Evolutionary conservation across 495 filamentous ascomycete genomes (phyloP).

Genomic region (Penicillium macrosclerotiorum): DNA sequence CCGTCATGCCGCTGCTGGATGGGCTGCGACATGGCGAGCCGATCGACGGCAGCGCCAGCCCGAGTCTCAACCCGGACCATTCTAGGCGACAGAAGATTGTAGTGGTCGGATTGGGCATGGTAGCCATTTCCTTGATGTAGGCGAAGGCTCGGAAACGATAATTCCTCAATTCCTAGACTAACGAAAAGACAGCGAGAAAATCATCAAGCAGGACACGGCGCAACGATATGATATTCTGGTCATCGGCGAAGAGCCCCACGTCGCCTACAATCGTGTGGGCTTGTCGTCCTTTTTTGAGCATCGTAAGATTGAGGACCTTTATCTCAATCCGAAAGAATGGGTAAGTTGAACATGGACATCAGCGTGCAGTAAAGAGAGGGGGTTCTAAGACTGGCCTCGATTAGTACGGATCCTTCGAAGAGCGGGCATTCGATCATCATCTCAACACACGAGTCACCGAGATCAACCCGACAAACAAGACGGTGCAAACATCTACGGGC

Average conservation of each 20-base stretch:
- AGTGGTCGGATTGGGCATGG: constrained; percentile 92
- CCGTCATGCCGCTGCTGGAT: constrained; percentile 36
- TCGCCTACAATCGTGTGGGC: constrained; percentile 96
- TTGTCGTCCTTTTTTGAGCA: constrained; percentile 92
- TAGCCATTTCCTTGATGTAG: constrained; percentile 90
- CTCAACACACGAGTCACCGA: constrained; percentile 77
- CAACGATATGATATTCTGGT: constrained; percentile 83
- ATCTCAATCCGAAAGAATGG: constrained; percentile 89
- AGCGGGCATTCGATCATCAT: constrained; percentile 74
- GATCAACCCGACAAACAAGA: constrained; percentile 63
- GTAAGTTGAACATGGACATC: too few species aligned
- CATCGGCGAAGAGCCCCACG: constrained; percentile 87
- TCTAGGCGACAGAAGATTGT: constrained; percentile 65
- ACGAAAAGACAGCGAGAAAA: constrained; percentile 67
- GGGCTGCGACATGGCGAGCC: constrained; percentile 29
- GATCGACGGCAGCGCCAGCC: constrained; percentile 22
- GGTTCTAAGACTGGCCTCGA: neutral
- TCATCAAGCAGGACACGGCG: constrained; percentile 81
- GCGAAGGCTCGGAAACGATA: neutral
- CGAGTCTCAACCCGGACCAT: constrained; percentile 2
- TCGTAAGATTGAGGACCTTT: constrained; percentile 83
- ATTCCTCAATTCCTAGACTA: neutral
- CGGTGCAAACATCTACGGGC: constrained; percentile 69
- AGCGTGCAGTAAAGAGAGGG: too few species aligned
- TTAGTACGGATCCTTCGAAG: constrained; percentile 55